A percentile compares a stretch with the other conserved stretches of the same genome.
phyloP scores from a whole-genome alignment of 306 rosid species.

The Glycine soja region DNA sequence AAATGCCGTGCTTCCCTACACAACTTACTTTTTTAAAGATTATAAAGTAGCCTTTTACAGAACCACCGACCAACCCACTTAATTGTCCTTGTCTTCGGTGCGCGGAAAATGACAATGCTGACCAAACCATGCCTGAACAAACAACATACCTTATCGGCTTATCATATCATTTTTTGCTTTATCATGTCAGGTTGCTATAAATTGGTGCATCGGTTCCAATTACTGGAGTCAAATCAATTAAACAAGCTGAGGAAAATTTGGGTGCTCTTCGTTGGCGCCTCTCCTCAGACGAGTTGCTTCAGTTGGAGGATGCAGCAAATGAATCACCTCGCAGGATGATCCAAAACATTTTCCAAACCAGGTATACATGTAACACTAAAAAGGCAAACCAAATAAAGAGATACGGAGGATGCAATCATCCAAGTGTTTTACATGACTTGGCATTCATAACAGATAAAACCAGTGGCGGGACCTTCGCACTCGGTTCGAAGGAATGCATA shows the following conservation, averaged over 20 bases:
- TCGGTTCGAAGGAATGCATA: not conserved
- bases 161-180: constrained; percentile 24
- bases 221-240: constrained; percentile 88
- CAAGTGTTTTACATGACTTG: constrained; percentile 7
- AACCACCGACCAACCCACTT: constrained; percentile 36
- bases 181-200: constrained; percentile 83
- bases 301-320: constrained; percentile 69
- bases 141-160: not conserved
- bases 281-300: constrained; percentile 65
- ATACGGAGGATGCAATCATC: not conserved
- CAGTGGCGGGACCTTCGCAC: not conserved
- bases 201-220: constrained; percentile 96
- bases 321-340: constrained; percentile 83
- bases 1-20: constrained; percentile 28
- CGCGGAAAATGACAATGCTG: constrained; percentile 25
- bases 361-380: constrained; percentile 40
- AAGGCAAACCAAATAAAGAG: not conserved
- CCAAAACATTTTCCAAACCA: constrained; percentile 91
- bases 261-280: constrained; percentile 94
- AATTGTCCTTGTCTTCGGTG: constrained; percentile 35
- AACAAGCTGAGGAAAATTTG: constrained; percentile 82
- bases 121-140: not conserved
- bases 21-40: constrained; percentile 23
- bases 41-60: constrained; percentile 9
- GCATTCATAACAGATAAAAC: constrained; percentile 41